Base-by-base conservation (phyloP, 768 basidiomycete genomes). In the Myochromella boudieri region DNA sequence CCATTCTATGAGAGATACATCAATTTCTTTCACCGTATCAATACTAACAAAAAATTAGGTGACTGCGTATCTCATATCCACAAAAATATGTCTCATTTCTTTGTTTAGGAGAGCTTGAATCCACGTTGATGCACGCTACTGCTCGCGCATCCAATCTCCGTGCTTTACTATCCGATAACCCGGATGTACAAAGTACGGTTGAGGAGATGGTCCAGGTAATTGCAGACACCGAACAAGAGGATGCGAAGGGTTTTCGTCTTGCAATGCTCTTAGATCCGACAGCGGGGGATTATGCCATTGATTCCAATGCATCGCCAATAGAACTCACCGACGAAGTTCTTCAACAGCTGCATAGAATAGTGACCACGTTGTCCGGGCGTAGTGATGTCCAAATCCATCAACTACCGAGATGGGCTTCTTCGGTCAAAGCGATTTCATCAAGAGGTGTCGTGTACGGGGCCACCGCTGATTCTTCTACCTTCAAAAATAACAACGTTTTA, bases 21-120 rank as follows among this genome's bases (percentile, higher is more conserved):
- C 34, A 58, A 55, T 45, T 58, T 53, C 33, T 52, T 57, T 25
- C 62, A 59, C 40, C 49, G 61, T 49, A 52, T 55, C 9, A 55
- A 14, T 68, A 64, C 32, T 58, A 71, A 42, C 50, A 58, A 10
- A 60, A 62, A 38, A 20, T 15, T 40, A 36, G 37, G 46, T 47
- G n/a, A 24, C 26, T 49, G 17, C 14, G 22, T 41, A 22, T 36
- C 27, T 26, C 15, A 2, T 8, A 4, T 21, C 10, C 31, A 32
- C 5, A 20, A 44, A 17, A 41, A 15, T 29, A 14, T 29, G 7
- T 26, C n/a, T 41, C 22, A 24, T 20, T 11, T 37, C 27, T 18
- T 44, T 40, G 20, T 31, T 18, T 24, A 54, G 52, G 52, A 34
- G 38, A 54, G 33, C 31, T 54, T 15, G 48, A 50, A 18, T 42